Conservation (phyloP, 108 stramenopile genomes). For the Hondaea fermentalgiana region DNA sequence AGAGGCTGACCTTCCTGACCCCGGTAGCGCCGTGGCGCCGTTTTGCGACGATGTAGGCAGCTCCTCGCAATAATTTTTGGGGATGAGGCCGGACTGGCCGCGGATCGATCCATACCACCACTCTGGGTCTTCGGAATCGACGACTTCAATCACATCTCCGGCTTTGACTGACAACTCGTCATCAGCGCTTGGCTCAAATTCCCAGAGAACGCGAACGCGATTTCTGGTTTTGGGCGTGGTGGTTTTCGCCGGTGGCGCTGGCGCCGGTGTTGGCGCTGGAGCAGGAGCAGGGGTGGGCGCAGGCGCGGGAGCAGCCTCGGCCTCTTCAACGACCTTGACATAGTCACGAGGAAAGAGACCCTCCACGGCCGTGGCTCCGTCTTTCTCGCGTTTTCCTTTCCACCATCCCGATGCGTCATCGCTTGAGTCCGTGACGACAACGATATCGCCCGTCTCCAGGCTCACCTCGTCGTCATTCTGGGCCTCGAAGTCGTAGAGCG, state of each 20-base stretch:
- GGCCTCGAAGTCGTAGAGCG: neutral
- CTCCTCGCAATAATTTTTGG: neutral
- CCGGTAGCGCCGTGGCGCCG: neutral
- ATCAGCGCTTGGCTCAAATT: neutral
- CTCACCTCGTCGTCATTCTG: neutral
- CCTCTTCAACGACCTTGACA: neutral
- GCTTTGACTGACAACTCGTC: neutral
- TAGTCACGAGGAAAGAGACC: neutral
- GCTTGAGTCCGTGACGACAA: neutral
- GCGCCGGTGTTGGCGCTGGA: neutral
- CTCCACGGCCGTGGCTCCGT: neutral
- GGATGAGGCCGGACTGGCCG: neutral
- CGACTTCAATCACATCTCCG: neutral
- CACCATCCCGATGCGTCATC: neutral
- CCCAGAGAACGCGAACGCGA: neutral
- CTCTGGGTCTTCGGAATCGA: neutral
- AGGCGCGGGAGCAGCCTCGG: neutral
- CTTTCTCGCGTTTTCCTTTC: neutral
- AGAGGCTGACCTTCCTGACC: neutral
- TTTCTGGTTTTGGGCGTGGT: neutral
- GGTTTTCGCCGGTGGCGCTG: neutral
- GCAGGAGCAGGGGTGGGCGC: neutral
- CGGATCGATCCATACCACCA: constrained; percentile 1
- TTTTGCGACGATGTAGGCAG: neutral
- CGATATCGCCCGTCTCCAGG: neutral